phyloP scores from a whole-genome alignment of 257 asterid species.

The Scutellaria minor region DNA sequence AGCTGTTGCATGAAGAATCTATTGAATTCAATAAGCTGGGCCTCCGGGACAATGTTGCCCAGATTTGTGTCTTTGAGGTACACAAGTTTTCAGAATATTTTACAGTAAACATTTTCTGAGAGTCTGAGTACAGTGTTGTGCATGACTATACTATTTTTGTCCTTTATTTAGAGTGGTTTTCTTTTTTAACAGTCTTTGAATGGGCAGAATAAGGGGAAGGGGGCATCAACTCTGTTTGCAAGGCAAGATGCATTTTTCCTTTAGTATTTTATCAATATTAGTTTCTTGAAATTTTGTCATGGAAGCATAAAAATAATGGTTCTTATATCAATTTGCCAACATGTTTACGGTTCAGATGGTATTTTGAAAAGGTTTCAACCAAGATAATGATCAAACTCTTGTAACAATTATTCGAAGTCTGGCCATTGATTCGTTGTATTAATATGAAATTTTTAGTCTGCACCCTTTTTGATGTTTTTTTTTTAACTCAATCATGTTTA shows the following conservation, averaged over 20 bases:
- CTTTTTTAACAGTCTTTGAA: slow-evolving; percentile 58
- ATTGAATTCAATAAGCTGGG: slow-evolving; percentile 77
- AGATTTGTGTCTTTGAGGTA: slow-evolving; percentile 96
- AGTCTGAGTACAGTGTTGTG: slow-evolving; percentile 19
- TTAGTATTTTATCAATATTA: background rate
- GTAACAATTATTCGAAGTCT: background rate
- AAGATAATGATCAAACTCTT: background rate
- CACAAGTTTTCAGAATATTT: slow-evolving; percentile 28
- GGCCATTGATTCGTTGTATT: background rate
- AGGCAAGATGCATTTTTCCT: slow-evolving; percentile 48
- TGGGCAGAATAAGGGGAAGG: slow-evolving; percentile 37
- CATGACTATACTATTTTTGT: slow-evolving; percentile 13
- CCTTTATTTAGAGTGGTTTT: slow-evolving; percentile 28
- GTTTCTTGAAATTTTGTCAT: slow-evolving; percentile 27
- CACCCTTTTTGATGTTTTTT: background rate
- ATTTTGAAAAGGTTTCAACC: background rate
- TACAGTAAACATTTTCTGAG: slow-evolving; percentile 21
- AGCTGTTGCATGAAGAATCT: slow-evolving; percentile 85
- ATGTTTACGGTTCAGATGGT: background rate
- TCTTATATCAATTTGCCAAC: slow-evolving; percentile 1
- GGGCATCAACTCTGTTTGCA: slow-evolving; percentile 48
- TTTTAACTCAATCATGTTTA: background rate
- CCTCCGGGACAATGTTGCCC: slow-evolving; percentile 96
- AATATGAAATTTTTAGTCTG: slow-evolving; percentile 14
- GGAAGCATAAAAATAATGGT: background rate